phyloP scores from a whole-genome alignment of 805 yeast genomes.

The baker's yeast (Saccharomyces cerevisiae) region DNA sequence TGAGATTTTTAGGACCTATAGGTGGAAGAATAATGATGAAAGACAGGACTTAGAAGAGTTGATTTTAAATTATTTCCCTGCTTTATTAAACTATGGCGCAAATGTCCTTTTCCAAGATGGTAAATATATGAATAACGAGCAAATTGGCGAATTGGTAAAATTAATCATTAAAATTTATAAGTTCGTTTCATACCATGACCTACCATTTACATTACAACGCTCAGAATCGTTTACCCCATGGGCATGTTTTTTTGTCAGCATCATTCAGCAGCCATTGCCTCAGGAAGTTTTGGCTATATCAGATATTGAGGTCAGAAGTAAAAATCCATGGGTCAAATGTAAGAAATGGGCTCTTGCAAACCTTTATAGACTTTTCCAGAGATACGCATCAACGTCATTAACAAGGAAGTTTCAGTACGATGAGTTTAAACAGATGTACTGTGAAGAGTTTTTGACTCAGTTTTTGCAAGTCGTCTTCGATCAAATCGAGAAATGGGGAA shows the following conservation, averaged over 20 bases:
- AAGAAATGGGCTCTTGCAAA: slow-evolving; percentile 89
- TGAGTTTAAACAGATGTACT: slow-evolving; percentile 51
- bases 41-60: slow-evolving; percentile 48
- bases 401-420: slow-evolving; percentile 45
- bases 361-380: slow-evolving; percentile 56
- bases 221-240: slow-evolving; percentile 49
- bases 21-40: slow-evolving; percentile 58
- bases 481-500: slow-evolving; percentile 69
- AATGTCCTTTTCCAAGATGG: slow-evolving; percentile 37
- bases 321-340: slow-evolving; percentile 61
- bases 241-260: slow-evolving; percentile 67
- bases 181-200: slow-evolving; percentile 61
- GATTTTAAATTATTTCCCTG: slow-evolving; percentile 53
- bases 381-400: slow-evolving; percentile 52
- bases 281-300: slow-evolving; percentile 32
- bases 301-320: slow-evolving; percentile 45
- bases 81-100: slow-evolving; percentile 57
- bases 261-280: slow-evolving; percentile 48
- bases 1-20: slow-evolving; percentile 60
- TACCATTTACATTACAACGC: slow-evolving; percentile 58
- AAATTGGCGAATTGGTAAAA: slow-evolving; percentile 65
- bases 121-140: slow-evolving; percentile 25
- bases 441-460: slow-evolving; percentile 60
- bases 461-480: slow-evolving; percentile 54
- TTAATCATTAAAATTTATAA: slow-evolving; percentile 69